Conservation (phyloP, 768 basidiomycete genomes). For the Lentinula edodes region DNA sequence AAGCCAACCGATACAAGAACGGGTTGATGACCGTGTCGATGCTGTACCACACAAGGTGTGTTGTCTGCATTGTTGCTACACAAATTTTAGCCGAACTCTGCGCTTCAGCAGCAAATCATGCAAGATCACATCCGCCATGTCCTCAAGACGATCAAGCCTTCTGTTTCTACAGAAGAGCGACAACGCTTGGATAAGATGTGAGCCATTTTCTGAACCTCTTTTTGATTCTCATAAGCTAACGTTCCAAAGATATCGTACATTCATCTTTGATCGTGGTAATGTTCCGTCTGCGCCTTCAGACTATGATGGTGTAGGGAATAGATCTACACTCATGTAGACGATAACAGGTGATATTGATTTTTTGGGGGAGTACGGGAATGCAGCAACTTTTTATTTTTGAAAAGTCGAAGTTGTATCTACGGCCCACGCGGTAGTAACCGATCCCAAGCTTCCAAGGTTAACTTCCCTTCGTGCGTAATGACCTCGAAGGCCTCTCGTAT, state of each 20-base stretch:
- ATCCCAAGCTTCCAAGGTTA: slow-evolving; percentile 39
- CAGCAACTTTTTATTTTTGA: no score
- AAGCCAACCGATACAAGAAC: not conserved
- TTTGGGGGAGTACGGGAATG: no score
- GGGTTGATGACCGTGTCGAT: slow-evolving; percentile 4
- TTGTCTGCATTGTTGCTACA: slow-evolving; percentile 7
- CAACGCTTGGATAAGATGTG: slow-evolving; percentile 74
- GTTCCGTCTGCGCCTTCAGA: slow-evolving; percentile 65
- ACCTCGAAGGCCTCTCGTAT: slow-evolving; percentile 55
- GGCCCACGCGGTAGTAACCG: not conserved
- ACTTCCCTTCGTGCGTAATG: slow-evolving; percentile 50
- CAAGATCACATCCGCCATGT: slow-evolving; percentile 60
- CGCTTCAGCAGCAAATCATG: slow-evolving; percentile 50
- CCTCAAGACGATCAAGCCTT: slow-evolving; percentile 68
- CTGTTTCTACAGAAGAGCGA: slow-evolving; percentile 75
- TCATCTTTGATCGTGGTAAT: slow-evolving; percentile 72
- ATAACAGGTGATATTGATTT: no score
- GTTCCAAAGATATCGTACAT: slow-evolving; percentile 63
- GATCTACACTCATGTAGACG: slow-evolving; percentile 54
- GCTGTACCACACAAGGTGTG: slow-evolving; percentile 7
- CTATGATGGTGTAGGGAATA: slow-evolving; percentile 55
- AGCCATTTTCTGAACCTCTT: slow-evolving; percentile 21
- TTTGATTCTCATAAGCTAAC: not conserved
- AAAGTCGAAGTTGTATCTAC: no score
- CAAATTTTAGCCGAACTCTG: not conserved